Percentiles rank a stretch among this genome's conserved stretches.
Conservation (phyloP, 176 grass and related monocot species). For the Hyparrhenia diplandra region DNA sequence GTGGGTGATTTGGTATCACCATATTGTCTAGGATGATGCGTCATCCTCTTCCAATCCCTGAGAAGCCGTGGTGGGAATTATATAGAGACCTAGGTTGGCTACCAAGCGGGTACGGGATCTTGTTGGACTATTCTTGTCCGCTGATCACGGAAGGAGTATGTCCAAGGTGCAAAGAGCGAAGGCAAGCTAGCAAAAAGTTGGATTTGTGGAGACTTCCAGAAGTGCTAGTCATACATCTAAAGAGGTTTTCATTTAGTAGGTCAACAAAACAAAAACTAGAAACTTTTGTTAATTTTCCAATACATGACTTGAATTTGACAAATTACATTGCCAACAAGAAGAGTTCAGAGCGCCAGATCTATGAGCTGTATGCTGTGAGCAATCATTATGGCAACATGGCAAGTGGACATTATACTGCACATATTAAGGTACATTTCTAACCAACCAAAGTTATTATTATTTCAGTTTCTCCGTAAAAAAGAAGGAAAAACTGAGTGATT, state of each 20-base stretch:
- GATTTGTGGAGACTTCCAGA: constrained; percentile 98
- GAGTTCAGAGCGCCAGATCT: constrained; percentile 58
- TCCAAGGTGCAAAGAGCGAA: constrained; percentile 95
- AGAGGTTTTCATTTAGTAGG: constrained; percentile 95
- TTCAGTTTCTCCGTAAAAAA: neutral
- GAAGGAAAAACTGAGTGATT: neutral
- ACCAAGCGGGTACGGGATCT: no score
- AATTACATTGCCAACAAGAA: constrained; percentile 93
- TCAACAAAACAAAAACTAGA: constrained; percentile 94
- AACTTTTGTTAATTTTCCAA: constrained; percentile 94
- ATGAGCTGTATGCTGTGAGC: constrained; percentile 88
- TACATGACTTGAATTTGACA: constrained; percentile 93
- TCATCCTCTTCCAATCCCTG: no score
- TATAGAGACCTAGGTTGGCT: no score
- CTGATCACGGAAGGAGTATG: no score
- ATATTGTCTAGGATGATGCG: no score
- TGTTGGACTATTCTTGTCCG: no score
- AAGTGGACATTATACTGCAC: constrained; percentile 95
- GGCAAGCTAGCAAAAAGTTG: constrained; percentile 98
- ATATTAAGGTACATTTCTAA: constrained; percentile 73
- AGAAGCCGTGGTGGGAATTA: no score
- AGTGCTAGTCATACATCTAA: constrained; percentile 96
- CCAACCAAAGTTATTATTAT: neutral
- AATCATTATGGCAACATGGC: constrained; percentile 99
- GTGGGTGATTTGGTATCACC: no score